Base-by-base conservation (phyloP, 2,329 filamentous ascomycete species). In the Dothidotthia symphoricarpi region DNA sequence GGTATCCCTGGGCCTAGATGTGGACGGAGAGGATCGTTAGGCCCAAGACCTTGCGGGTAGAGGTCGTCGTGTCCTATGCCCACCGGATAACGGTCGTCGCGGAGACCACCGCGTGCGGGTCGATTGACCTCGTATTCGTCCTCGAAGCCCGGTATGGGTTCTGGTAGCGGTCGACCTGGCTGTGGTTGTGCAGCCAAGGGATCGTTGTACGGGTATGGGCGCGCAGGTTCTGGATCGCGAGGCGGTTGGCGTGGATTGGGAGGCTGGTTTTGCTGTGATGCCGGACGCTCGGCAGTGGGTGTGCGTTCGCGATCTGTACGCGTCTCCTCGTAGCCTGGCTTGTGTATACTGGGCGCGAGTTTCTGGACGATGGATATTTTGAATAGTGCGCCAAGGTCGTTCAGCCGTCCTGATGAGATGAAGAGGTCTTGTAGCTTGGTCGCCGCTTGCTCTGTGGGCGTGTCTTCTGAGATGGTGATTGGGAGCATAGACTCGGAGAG, bases 81-180 rank as follows among this genome's bases (percentile, higher is more conserved):
- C 41, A 80, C 77, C 0, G 83, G 84, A 10, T 78, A 75, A 11
- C 74, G 69, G 16, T 73, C 76, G 6, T 72, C 69, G 16, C 49
- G 45, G 1, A 51, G 73, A 55, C 69, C 59, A 3, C 75, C 73
- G 8, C 82, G 77, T 3, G 78, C 75, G 0, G 82, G 86, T 1
- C 82, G 75, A 45, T 86, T 82, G 43, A 96, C 76, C 47, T 96
- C 88, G 56, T 88, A 84, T 59, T 96, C 89, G 62, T 98, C 91
- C 51, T 97, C 93, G 51, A 97, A 97, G 14, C 81, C 88, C 0
- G 93, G 93, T 0, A 91, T 90, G 1, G 85, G 81, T 51, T 95
- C 89, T 50, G 90, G 89, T 12, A 81, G 60, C 1, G 86, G 86
- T 14, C 74, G 74, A 28, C 78, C 73, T 0, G 76, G 81, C 6